These are phyloP conservation scores for Lachnellula subtilissima DNA, from an alignment of 2,329 filamentous ascomycete species.

Conservation along the genomic window DNA sequence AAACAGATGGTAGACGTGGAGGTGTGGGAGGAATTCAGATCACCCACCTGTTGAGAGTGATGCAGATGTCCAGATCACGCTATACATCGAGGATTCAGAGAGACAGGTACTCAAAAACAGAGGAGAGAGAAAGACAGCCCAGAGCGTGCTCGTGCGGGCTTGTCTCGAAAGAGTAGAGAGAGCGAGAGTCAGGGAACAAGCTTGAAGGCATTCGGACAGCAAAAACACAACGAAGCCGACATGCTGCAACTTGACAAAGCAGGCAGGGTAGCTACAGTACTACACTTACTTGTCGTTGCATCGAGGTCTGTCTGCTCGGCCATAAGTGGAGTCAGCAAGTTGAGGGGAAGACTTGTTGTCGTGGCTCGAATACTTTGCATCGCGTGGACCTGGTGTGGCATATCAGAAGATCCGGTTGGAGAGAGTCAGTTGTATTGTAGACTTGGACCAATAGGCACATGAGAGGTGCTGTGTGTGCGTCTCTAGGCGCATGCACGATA, in stretches of 20 bases:
- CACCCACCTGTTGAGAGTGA: slow-evolving; percentile 17
- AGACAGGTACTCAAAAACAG: neutral
- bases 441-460: neutral
- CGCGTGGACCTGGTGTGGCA: slow-evolving; percentile 14
- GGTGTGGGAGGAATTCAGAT: slow-evolving; percentile 6
- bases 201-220: slow-evolving; percentile 22
- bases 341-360: slow-evolving; percentile 19
- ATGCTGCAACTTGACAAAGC: neutral
- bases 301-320: slow-evolving; percentile 11
- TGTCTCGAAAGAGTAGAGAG: neutral
- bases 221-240: slow-evolving; percentile 5
- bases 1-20: slow-evolving; percentile 1
- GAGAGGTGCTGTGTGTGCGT: slow-evolving; percentile 1
- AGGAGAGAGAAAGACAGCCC: neutral
- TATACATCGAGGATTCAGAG: slow-evolving; percentile 5
- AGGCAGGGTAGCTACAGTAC: neutral
- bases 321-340: neutral
- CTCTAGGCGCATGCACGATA: slow-evolving; percentile 1
- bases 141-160: neutral
- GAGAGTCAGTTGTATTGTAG: neutral
- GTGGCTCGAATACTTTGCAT: slow-evolving; percentile 32
- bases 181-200: slow-evolving; percentile 16
- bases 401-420: slow-evolving; percentile 21
- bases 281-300: slow-evolving; percentile 7
- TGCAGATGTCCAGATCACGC: slow-evolving; percentile 19